A percentile compares a stretch with the other conserved stretches of the same genome.
phyloP scores from a whole-genome alignment of 306 rosid genomes.

The Cicer chorassanicum region DNA sequence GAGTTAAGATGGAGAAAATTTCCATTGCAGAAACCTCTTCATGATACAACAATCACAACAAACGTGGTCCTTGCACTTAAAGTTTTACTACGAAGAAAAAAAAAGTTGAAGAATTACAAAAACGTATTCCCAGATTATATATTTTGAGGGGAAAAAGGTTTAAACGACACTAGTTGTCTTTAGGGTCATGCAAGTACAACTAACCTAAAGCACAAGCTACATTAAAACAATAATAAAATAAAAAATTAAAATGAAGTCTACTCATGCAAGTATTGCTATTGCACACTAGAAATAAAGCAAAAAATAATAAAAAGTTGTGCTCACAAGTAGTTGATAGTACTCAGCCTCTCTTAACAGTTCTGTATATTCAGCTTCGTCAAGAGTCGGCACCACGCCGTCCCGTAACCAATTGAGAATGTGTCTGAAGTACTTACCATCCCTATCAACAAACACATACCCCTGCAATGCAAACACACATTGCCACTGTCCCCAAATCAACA shows the following conservation, averaged over 20 bases:
- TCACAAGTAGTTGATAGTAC: slow-evolving; percentile 84
- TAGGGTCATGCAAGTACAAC: slow-evolving; percentile 7
- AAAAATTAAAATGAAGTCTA: neutral
- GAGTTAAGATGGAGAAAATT: slow-evolving; percentile 9
- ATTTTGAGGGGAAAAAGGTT: neutral
- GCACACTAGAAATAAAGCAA: slow-evolving; percentile 8
- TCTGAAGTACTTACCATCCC: slow-evolving; percentile 90
- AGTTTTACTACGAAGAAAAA: neutral
- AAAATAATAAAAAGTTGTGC: slow-evolving; percentile 11
- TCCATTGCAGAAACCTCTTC: slow-evolving; percentile 13
- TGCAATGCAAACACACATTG: slow-evolving; percentile 45
- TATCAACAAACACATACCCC: slow-evolving; percentile 87
- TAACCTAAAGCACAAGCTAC: neutral
- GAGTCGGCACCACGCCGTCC: slow-evolving; percentile 75
- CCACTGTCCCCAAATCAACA: slow-evolving; percentile 10
- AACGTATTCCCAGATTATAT: neutral
- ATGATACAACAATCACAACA: slow-evolving; percentile 1
- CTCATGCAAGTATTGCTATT: slow-evolving; percentile 5
- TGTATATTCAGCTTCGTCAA: slow-evolving; percentile 60
- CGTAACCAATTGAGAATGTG: slow-evolving; percentile 97
- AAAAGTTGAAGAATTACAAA: neutral
- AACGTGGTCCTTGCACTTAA: slow-evolving; percentile 6
- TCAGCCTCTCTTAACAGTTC: slow-evolving; percentile 89
- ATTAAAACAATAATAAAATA: neutral
- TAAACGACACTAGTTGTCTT: neutral